phyloP scores from a whole-genome alignment of 352 stramenopile species.

The Phytophthora cactorum region DNA sequence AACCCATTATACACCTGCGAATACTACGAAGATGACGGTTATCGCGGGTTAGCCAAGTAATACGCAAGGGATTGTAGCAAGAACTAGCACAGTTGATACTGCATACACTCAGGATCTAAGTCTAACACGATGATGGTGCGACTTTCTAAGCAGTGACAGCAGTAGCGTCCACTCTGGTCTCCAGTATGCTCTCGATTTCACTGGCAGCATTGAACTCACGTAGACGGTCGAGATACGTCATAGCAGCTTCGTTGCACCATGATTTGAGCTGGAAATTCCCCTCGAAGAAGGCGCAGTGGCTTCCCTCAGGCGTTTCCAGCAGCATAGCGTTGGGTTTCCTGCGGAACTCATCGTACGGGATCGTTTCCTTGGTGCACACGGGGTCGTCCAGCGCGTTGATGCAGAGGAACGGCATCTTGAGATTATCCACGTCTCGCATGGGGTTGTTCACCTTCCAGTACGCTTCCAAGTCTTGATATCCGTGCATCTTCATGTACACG shows the following conservation, averaged over 20 bases:
- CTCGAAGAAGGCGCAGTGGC: constrained; percentile 84
- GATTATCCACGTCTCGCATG: constrained; percentile 63
- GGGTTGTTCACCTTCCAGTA: constrained; percentile 85
- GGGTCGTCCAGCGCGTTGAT: constrained; percentile 84
- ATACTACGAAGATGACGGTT: constrained; percentile 62
- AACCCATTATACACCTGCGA: constrained; percentile 57
- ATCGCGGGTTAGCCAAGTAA: constrained; percentile 30
- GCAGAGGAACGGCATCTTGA: constrained; percentile 66
- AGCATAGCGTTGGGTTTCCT: constrained; percentile 62
- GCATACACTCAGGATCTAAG: constrained; percentile 19
- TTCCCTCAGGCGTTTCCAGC: constrained; percentile 59
- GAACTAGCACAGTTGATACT: constrained; percentile 16
- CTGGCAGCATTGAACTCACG: constrained; percentile 43
- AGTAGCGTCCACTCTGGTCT: constrained; percentile 4
- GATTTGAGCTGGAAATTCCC: constrained; percentile 64
- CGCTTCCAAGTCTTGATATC: constrained; percentile 61
- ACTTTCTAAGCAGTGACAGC: constrained; percentile 31
- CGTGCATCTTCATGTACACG: constrained; percentile 86
- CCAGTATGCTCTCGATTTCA: constrained; percentile 3
- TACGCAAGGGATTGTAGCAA: neutral
- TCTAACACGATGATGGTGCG: constrained; percentile 13
- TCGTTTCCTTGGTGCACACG: constrained; percentile 78
- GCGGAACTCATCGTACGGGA: constrained; percentile 64
- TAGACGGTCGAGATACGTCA: constrained; percentile 70
- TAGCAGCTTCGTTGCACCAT: constrained; percentile 62